Evolutionary conservation across 805 yeast species (phyloP).

Genomic region (Candida nitratophila): DNA sequence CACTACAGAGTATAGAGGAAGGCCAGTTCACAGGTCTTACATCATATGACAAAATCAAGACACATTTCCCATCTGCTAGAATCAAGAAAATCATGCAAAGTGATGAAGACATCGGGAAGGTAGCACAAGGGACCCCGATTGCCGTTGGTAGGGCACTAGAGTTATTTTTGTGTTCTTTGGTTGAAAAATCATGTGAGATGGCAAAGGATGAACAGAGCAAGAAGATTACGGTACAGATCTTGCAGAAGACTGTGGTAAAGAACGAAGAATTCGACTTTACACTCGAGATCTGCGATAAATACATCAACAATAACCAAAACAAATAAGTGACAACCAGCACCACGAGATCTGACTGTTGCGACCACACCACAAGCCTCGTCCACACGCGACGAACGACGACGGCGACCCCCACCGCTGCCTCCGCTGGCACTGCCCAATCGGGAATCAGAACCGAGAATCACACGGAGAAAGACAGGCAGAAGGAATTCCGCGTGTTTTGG

Average conservation of each 20-base stretch:
- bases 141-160: slow-evolving; percentile 94
- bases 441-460: not conserved
- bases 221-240: slow-evolving; percentile 75
- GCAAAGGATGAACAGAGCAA: slow-evolving; percentile 71
- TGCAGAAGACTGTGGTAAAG: slow-evolving; percentile 73
- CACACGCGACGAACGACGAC: no score
- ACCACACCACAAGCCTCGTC: no score
- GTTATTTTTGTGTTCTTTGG: slow-evolving; percentile 82
- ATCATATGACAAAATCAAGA: slow-evolving; percentile 49
- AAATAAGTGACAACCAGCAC: not conserved
- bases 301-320: slow-evolving; percentile 6
- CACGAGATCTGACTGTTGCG: no score
- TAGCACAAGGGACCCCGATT: slow-evolving; percentile 98
- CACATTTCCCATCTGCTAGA: slow-evolving; percentile 88
- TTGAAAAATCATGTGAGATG: slow-evolving; percentile 73
- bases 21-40: slow-evolving; percentile 1
- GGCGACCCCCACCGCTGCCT: no score
- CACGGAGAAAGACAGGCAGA: not conserved
- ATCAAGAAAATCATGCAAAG: slow-evolving; percentile 96
- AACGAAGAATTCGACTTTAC: slow-evolving; percentile 93
- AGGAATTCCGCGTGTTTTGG: not conserved
- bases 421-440: not conserved
- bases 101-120: slow-evolving; percentile 97
- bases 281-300: slow-evolving; percentile 49
- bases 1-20: not conserved